A percentile compares a stretch with the other conserved stretches of the same genome.
phyloP scores from a whole-genome alignment of 345 rosid species.

The Pseudoturritis turrita region DNA sequence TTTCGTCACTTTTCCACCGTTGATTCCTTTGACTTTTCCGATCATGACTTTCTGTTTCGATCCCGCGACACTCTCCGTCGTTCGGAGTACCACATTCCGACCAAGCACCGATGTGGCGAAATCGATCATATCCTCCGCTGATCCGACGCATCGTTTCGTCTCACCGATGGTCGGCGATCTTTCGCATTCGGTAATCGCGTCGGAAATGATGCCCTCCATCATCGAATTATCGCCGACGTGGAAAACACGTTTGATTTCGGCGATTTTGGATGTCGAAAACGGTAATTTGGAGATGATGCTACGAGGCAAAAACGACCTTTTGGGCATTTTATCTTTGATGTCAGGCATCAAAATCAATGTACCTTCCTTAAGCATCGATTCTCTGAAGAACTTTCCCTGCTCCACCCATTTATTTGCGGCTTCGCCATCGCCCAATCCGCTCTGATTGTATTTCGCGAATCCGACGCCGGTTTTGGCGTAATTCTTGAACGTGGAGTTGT shows the following conservation, averaged over 20 bases:
- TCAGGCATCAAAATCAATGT: constrained; percentile 74
- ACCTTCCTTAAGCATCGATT: constrained; percentile 54
- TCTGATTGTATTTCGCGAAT: constrained; percentile 43
- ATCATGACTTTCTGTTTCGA: constrained; percentile 49
- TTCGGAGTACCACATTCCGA: constrained; percentile 43
- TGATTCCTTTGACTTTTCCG: constrained; percentile 55
- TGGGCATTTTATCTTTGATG: constrained; percentile 78
- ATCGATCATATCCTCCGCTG: constrained; percentile 80
- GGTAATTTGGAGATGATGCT: constrained; percentile 52
- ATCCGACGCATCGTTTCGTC: constrained; percentile 70
- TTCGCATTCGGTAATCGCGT: constrained; percentile 62
- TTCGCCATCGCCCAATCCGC: constrained; percentile 29
- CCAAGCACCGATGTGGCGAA: constrained; percentile 63
- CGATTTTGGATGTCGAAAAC: constrained; percentile 42
- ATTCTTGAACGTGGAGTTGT: constrained; percentile 49
- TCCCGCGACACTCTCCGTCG: constrained; percentile 54
- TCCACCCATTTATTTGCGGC: constrained; percentile 68
- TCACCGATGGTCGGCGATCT: constrained; percentile 61
- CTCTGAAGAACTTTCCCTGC: constrained; percentile 81
- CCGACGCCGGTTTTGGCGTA: constrained; percentile 41
- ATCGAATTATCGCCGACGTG: constrained; percentile 60
- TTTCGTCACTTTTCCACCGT: constrained; percentile 61
- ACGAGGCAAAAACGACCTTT: constrained; percentile 81
- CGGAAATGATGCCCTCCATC: constrained; percentile 47
- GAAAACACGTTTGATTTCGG: constrained; percentile 40